Evolutionary conservation across 306 rosid species (phyloP).

Genomic region (Vicia villosa): DNA sequence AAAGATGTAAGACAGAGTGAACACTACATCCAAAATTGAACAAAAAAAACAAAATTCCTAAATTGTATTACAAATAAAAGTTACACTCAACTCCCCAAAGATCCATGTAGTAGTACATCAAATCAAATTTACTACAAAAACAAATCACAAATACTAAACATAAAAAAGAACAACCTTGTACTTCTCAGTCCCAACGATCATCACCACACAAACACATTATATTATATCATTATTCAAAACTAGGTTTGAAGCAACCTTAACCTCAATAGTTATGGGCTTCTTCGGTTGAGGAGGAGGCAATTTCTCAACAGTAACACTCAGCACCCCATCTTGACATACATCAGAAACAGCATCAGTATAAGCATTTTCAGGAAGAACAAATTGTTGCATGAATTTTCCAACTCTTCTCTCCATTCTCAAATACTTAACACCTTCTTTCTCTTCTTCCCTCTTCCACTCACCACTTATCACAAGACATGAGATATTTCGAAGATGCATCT

Average conservation of each 20-base stretch:
- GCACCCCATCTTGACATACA: constrained; percentile 77
- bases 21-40: too few relatives aligned
- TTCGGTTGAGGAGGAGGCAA: constrained; percentile 92
- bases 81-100: too few relatives aligned
- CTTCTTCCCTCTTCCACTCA: constrained; percentile 89
- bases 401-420: constrained; percentile 86
- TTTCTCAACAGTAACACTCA: constrained; percentile 71
- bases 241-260: constrained; percentile 55
- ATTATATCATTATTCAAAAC: neutral
- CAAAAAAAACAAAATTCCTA: too few relatives aligned
- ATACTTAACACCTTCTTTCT: constrained; percentile 71
- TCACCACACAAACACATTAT: neutral
- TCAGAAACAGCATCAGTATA: constrained; percentile 64
- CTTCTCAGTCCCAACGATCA: neutral
- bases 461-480: constrained; percentile 57
- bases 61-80: too few relatives aligned
- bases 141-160: neutral
- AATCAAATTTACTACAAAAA: neutral
- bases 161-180: neutral
- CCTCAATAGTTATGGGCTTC: constrained; percentile 79
- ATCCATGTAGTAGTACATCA: too few relatives aligned
- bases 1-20: too few relatives aligned
- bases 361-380: constrained; percentile 83
- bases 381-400: constrained; percentile 82
- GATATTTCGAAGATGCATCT: too few relatives aligned